These are phyloP conservation scores for Stagonosporopsis chrysanthemi DNA, from an alignment of 2,329 filamentous ascomycete genomes.

Conservation along the genomic window DNA sequence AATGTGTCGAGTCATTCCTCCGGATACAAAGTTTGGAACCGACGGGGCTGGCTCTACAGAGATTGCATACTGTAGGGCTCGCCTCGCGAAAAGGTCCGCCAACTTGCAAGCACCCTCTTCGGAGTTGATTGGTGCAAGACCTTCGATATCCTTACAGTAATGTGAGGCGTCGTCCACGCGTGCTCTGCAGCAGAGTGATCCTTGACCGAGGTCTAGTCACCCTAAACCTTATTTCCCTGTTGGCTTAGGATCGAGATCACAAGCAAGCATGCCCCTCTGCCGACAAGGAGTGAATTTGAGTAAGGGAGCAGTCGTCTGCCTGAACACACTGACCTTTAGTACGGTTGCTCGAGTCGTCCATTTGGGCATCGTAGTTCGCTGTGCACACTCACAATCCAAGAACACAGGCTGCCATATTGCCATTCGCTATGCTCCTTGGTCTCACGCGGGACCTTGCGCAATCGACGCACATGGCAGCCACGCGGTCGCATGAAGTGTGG, in stretches of 20 bases:
- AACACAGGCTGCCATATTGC: neutral
- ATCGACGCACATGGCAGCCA: conserved; percentile 17
- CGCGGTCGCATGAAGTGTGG: conserved; percentile 7
- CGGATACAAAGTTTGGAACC: conserved; percentile 23
- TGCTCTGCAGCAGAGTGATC: conserved; percentile 4
- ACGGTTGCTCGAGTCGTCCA: neutral
- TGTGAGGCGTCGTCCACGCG: conserved; percentile 8
- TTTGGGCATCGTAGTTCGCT: too few species aligned
- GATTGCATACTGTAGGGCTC: conserved; percentile 1
- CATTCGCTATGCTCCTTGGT: conserved; percentile 7
- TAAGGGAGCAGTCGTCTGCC: neutral
- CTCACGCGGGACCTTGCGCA: conserved; percentile 10
- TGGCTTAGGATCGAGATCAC: conserved; percentile 1
- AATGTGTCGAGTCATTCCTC: conserved; percentile 26
- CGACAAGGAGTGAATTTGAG: neutral
- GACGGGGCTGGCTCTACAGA: conserved; percentile 19
- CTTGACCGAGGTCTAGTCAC: conserved; percentile 2
- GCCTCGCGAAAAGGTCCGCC: neutral
- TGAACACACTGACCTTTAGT: neutral
- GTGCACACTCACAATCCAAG: neutral
- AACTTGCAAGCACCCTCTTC: neutral
- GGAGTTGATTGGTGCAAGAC: neutral
- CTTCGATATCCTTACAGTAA: conserved; percentile 1
- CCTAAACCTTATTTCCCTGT: conserved; percentile 14
- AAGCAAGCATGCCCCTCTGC: conserved; percentile 5